Conservation (phyloP, 257 asterid species). For the Ocimum tenuiflorum region DNA sequence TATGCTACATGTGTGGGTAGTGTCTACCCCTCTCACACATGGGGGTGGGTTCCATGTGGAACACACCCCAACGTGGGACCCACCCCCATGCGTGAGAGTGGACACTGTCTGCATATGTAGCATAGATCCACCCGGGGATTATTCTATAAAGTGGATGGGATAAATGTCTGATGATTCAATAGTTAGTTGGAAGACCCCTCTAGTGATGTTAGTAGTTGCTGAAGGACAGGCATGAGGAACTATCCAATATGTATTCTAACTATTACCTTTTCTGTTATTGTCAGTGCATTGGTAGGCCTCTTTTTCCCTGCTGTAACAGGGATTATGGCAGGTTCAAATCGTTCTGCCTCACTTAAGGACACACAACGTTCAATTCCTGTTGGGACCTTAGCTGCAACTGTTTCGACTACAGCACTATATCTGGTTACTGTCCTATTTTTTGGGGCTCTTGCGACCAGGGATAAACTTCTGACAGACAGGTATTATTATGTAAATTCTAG, state of each 20-base stretch:
- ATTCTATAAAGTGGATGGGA: conserved; percentile 14
- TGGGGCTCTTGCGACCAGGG: conserved; percentile 93
- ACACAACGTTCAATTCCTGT: conserved; percentile 95
- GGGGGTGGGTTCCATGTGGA: no score
- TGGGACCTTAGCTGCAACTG: conserved; percentile 91
- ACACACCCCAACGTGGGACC: no score
- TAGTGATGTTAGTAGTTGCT: not conserved
- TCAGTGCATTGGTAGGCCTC: conserved; percentile 97
- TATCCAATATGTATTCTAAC: conserved; percentile 32
- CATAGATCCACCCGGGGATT: no score
- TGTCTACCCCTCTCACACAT: no score
- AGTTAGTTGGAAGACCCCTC: conserved; percentile 4
- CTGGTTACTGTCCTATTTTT: conserved; percentile 68
- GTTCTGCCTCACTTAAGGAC: conserved; percentile 96
- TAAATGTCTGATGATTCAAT: conserved; percentile 12
- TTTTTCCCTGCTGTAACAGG: conserved; percentile 99
- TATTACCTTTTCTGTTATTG: conserved; percentile 26
- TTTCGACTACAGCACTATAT: conserved; percentile 72
- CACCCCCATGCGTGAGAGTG: no score
- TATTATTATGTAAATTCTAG: no score
- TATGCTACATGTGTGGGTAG: no score
- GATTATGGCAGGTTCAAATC: conserved; percentile 99
- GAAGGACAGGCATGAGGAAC: conserved; percentile 12
- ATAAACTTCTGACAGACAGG: conserved; percentile 98
- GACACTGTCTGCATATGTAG: no score